These are phyloP conservation scores for Sporothrix protearum DNA, from an alignment of 2,329 filamentous ascomycete genomes.

Conservation along the genomic window DNA sequence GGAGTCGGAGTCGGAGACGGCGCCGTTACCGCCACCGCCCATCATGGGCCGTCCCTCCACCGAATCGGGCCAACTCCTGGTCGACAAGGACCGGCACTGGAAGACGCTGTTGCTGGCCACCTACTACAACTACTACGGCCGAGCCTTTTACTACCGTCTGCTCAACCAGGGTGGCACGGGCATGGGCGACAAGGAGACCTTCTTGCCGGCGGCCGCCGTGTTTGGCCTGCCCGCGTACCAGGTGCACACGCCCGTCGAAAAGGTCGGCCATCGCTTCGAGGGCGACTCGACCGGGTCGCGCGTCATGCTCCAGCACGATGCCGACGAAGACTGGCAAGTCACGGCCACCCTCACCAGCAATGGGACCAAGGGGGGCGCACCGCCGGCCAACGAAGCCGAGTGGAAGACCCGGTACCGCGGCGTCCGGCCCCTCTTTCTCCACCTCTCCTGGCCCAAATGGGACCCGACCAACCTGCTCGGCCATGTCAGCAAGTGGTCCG, in stretches of 20 bases:
- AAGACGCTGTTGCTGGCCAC: constrained; percentile 46
- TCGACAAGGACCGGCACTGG: constrained; percentile 47
- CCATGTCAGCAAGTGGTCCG: constrained; percentile 28
- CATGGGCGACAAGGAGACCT: constrained; percentile 50
- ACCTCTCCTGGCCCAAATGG: constrained; percentile 38
- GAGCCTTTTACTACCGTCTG: constrained; percentile 48
- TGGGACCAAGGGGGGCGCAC: neutral
- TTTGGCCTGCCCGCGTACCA: constrained; percentile 41
- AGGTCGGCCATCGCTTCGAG: constrained; percentile 37
- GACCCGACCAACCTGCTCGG: constrained; percentile 34
- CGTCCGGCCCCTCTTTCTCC: constrained; percentile 36
- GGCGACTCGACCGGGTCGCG: constrained; percentile 30
- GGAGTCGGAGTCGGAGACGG: constrained; percentile 18
- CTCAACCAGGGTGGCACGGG: constrained; percentile 44
- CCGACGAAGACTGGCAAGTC: constrained; percentile 32
- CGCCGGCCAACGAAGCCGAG: neutral
- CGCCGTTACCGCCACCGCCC: constrained; percentile 35
- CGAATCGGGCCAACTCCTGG: constrained; percentile 48
- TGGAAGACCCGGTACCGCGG: constrained; percentile 5
- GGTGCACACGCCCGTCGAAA: constrained; percentile 35
- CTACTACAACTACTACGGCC: constrained; percentile 56
- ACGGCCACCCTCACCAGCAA: neutral
- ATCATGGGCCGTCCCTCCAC: constrained; percentile 37
- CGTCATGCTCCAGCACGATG: constrained; percentile 34
- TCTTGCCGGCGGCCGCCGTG: constrained; percentile 42